These are phyloP conservation scores for Sicyos baderoa DNA, from an alignment of 306 rosid genomes.

Conservation along the genomic window DNA sequence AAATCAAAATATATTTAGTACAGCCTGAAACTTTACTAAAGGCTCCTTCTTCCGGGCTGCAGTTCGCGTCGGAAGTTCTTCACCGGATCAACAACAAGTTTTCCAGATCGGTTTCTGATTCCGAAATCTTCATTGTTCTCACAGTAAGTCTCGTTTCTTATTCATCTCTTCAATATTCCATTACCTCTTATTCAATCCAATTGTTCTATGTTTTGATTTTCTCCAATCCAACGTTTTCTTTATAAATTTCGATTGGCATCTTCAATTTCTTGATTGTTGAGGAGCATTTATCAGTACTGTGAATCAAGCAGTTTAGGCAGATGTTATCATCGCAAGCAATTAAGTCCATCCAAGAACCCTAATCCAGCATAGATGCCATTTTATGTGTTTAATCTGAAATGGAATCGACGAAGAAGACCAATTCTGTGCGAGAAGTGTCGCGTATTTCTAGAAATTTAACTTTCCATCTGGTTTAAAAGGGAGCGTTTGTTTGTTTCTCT, in stretches of 20 bases:
- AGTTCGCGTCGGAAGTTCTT: neutral
- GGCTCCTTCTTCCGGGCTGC: neutral
- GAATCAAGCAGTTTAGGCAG: neutral
- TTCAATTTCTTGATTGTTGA: neutral
- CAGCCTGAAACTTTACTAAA: neutral
- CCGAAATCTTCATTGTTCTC: neutral
- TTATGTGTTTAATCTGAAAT: neutral
- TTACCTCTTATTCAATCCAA: neutral
- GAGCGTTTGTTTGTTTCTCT: neutral
- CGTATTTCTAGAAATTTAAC: no score
- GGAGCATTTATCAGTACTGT: neutral
- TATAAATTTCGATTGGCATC: neutral
- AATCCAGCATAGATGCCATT: neutral
- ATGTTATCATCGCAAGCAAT: neutral
- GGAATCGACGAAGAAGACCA: neutral
- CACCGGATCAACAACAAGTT: neutral
- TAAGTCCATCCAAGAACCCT: neutral
- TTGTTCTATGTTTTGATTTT: neutral
- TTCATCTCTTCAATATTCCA: neutral
- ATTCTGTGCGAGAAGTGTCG: neutral
- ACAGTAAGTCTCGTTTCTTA: neutral
- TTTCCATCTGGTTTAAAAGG: no score
- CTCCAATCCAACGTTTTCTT: neutral
- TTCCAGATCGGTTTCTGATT: conserved; percentile 2
- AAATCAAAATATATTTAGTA: no score